Conservation (phyloP, 169 alveolate species). For the Babesia sp. region DNA sequence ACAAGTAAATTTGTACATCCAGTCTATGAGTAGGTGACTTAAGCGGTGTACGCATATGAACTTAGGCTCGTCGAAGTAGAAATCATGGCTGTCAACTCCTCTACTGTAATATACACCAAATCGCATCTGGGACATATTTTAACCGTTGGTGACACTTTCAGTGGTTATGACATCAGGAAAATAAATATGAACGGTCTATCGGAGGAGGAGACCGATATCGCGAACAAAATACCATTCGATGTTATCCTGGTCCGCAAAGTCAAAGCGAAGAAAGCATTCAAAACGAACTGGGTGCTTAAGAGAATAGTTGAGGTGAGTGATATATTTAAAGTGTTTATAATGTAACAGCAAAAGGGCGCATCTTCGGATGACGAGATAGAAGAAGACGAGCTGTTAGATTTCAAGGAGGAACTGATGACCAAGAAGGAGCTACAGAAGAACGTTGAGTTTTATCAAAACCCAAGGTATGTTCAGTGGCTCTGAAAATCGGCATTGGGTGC, state of each 20-base stretch:
- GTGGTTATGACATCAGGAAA: conserved; percentile 61
- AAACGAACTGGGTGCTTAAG: conserved; percentile 66
- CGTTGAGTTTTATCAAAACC: conserved; percentile 62
- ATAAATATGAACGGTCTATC: conserved; percentile 63
- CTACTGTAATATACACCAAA: conserved; percentile 58
- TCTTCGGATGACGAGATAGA: conserved; percentile 58
- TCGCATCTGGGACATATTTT: conserved; percentile 61
- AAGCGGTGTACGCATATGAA: background rate
- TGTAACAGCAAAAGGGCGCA: conserved; percentile 33
- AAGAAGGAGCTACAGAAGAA: conserved; percentile 62
- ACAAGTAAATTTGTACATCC: conserved; percentile 17
- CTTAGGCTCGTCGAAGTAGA: conserved; percentile 65
- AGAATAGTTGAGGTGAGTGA: conserved; percentile 37
- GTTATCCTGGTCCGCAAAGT: conserved; percentile 62
- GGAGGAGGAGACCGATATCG: conserved; percentile 63
- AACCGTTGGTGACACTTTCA: conserved; percentile 55
- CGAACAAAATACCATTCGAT: conserved; percentile 56
- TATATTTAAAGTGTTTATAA: background rate
- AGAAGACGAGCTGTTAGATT: conserved; percentile 62
- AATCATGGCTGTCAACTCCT: conserved; percentile 59
- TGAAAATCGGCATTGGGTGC: background rate
- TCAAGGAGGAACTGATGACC: conserved; percentile 61
- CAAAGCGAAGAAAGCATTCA: conserved; percentile 26
- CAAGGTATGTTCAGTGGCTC: conserved; percentile 37
- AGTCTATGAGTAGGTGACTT: conserved; percentile 29